A percentile compares a stretch with the other conserved stretches of the same genome.
These are phyloP conservation scores for Aspergillus campestris DNA, from an alignment of 495 filamentous ascomycete genomes.

Conservation along the genomic window DNA sequence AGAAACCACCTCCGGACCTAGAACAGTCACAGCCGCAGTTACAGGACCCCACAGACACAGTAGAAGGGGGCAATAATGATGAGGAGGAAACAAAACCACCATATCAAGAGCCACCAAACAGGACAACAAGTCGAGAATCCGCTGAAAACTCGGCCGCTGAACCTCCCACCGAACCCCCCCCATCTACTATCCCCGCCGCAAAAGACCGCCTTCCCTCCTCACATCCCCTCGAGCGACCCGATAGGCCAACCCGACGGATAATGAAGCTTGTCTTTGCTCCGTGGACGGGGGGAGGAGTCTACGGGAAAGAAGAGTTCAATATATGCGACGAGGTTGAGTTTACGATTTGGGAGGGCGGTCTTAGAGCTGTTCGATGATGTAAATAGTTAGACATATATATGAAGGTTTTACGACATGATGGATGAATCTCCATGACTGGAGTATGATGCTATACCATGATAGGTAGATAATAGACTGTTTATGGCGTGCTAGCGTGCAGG, in stretches of 20 bases:
- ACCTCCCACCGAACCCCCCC: neutral
- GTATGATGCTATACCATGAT: too few relatives aligned
- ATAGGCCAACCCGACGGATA: conserved; percentile 39
- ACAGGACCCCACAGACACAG: too few relatives aligned
- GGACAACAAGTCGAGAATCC: too few relatives aligned
- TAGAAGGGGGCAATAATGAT: too few relatives aligned
- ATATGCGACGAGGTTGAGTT: conserved; percentile 32
- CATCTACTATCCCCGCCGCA: neutral
- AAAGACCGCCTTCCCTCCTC: neutral
- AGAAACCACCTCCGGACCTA: too few relatives aligned
- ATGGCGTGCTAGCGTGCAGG: too few relatives aligned
- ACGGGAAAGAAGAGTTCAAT: conserved; percentile 1
- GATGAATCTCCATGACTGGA: too few relatives aligned
- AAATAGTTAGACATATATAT: too few relatives aligned
- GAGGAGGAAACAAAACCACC: neutral
- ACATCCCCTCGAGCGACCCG: neutral
- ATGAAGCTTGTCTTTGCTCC: conserved; percentile 77
- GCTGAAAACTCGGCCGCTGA: too few relatives aligned
- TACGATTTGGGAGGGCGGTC: conserved; percentile 44
- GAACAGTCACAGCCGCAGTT: too few relatives aligned
- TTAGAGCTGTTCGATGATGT: conserved; percentile 11
- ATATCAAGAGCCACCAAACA: neutral
- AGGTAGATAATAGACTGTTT: too few relatives aligned
- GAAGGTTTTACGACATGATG: too few relatives aligned
- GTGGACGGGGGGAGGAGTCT: conserved; percentile 41